Conservation (phyloP, 164 flowering plant species). For the Liriodendron chinense region DNA sequence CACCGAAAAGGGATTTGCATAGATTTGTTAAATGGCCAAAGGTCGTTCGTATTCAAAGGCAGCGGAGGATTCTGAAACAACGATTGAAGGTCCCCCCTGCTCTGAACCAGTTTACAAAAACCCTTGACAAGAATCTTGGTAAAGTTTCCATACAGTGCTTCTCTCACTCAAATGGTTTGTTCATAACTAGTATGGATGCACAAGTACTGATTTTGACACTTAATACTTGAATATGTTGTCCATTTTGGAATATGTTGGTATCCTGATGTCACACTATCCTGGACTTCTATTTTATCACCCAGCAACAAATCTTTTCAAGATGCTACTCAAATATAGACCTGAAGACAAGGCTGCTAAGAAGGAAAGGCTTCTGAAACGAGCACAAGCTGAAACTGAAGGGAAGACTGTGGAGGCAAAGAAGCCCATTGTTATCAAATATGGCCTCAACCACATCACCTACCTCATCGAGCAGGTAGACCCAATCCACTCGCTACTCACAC, state of each 20-base stretch:
- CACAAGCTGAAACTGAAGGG: constrained; percentile 47
- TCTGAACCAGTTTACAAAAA: constrained; percentile 32
- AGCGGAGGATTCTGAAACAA: constrained; percentile 31
- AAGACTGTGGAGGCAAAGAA: constrained; percentile 36
- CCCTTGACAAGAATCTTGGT: constrained; percentile 38
- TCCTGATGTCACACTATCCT: background rate
- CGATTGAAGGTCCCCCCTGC: constrained; percentile 38
- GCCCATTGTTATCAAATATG: constrained; percentile 57
- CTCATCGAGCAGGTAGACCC: constrained; percentile 55
- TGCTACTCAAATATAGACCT: constrained; percentile 43
- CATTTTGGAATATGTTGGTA: background rate
- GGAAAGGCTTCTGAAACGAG: constrained; percentile 33
- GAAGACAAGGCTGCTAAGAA: constrained; percentile 51
- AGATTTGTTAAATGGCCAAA: constrained; percentile 33
- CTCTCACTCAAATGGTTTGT: background rate
- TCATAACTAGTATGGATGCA: background rate
- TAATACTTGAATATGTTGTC: background rate
- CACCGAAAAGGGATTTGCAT: constrained; percentile 32
- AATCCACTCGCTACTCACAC: background rate
- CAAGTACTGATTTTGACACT: background rate
- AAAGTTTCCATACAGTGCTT: background rate
- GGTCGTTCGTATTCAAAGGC: constrained; percentile 33
- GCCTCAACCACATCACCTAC: constrained; percentile 55
- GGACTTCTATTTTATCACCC: background rate
- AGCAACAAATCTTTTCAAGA: constrained; percentile 41